Evolutionary conservation across 2,329 filamentous ascomycete genomes (phyloP), one percentile per base, ranked within the genome.

Genomic region (Cladorrhinum sp.): DNA sequence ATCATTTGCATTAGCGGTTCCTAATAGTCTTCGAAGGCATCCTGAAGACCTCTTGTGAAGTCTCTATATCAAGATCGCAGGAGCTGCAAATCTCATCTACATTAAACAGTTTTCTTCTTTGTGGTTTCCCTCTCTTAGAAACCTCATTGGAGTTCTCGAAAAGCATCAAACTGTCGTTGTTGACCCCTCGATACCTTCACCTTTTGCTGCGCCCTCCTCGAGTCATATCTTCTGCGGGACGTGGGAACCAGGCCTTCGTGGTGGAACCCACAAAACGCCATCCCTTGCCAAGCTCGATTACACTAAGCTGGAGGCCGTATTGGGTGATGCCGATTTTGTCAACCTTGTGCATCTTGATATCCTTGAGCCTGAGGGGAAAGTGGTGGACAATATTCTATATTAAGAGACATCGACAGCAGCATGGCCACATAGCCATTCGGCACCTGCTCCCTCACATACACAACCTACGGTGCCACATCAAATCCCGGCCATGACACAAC

Each of bases 141-240:
- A 57, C 2, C 57, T 66, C 6, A n/a, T 59, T 6, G 48, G 27
- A 2, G 29, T 59, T 10, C 58, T 64, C 36, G 55, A 55, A 22
- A 51, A 58, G 45, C 23, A 55, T 18, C 7, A 24, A 1, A 22
- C n/a, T 55, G 16, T 18, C 50, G 1, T 22, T 60, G 27, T 59
- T 57, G 10, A 41, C 54, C 0, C 56, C 63, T 29, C 58, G 63
- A 9, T 63, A 59, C 29, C 59, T 24, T 2, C 59, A 66, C 52
- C 55, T 66, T 62, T 65, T 27, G 36, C 60, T 3, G 58, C 63
- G 3, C n/a, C n/a, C 50, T 65, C 10, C 25, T 66, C 6, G 60
- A 64, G 12, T 50, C 52, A 1, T 62, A 59, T 32, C 23, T 62
- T 20, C 13, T 45, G 2, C 57, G 53, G 20, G 57, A 41, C 23